Percentiles rank a stretch among this genome's conserved stretches.
Evolutionary conservation across 768 basidiomycete genomes (phyloP).

Genomic region (Termitomyces sp.): DNA sequence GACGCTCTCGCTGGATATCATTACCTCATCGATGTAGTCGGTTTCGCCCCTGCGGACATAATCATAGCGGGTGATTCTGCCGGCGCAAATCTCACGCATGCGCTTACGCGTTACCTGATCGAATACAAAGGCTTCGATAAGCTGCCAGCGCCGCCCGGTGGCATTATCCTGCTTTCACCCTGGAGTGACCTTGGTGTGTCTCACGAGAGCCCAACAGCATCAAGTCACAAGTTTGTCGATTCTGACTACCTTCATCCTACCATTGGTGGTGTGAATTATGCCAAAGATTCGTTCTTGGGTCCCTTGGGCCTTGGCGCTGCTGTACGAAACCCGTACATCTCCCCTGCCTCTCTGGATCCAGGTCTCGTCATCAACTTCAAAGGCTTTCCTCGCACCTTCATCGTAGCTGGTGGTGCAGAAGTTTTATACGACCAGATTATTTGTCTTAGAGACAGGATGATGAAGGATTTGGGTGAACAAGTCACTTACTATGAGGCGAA

Average conservation of each 20-base stretch:
- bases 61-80: slow-evolving; percentile 73
- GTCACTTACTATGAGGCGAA: slow-evolving; percentile 44
- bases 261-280: slow-evolving; percentile 20
- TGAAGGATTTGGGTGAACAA: slow-evolving; percentile 43
- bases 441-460: slow-evolving; percentile 44
- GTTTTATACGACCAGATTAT: slow-evolving; percentile 44
- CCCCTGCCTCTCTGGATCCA: slow-evolving; percentile 46
- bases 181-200: slow-evolving; percentile 46
- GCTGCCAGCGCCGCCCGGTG: slow-evolving; percentile 39
- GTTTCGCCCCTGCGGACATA: slow-evolving; percentile 56
- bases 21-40: slow-evolving; percentile 56
- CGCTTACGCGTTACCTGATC: slow-evolving; percentile 47
- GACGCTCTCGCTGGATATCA: slow-evolving; percentile 72
- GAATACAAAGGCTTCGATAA: slow-evolving; percentile 34
- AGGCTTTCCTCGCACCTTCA: slow-evolving; percentile 58
- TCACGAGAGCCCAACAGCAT: slow-evolving; percentile 33
- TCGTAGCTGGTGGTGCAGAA: slow-evolving; percentile 57
- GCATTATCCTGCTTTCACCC: slow-evolving; percentile 50
- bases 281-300: slow-evolving; percentile 40
- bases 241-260: slow-evolving; percentile 34
- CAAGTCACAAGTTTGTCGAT: slow-evolving; percentile 24
- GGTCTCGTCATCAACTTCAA: slow-evolving; percentile 36
- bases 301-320: slow-evolving; percentile 44
- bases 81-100: slow-evolving; percentile 67
- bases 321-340: slow-evolving; percentile 48